phyloP scores from a whole-genome alignment of 225 moss, liverwort and hornwort genomes.

The Neckera pumila region DNA sequence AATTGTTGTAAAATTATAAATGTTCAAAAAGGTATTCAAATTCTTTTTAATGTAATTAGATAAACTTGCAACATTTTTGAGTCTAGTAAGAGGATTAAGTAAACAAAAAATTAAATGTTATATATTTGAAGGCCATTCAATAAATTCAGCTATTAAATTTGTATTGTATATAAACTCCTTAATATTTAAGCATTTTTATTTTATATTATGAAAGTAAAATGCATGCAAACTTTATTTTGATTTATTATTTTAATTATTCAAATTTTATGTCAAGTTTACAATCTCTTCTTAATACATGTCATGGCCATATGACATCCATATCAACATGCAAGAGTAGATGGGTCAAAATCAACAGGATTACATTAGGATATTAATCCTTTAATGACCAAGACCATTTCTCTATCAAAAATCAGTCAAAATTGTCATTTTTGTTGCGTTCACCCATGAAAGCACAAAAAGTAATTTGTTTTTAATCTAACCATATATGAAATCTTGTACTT shows the following conservation, averaged over 20 bases:
- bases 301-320: not conserved
- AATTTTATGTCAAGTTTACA: not conserved
- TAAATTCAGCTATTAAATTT: not conserved
- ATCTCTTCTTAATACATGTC: not conserved
- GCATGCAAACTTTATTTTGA: not conserved
- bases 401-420: too few species aligned
- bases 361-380: not conserved
- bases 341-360: not conserved
- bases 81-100: too few species aligned
- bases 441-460: too few species aligned
- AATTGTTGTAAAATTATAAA: not conserved
- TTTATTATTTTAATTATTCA: not conserved
- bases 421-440: not conserved
- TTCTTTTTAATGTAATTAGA: not conserved
- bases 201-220: not conserved
- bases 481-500: too few species aligned
- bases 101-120: too few species aligned
- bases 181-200: not conserved
- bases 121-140: not conserved
- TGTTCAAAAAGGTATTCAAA: not conserved
- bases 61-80: not conserved
- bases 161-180: too few species aligned
- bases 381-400: too few species aligned
- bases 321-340: rapidly evolving
- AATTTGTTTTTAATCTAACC: too few species aligned